Percentiles rank a stretch among this genome's conserved stretches.
Evolutionary conservation across 495 filamentous ascomycete species (phyloP).

Genomic region (Lentithecium fluviatile): DNA sequence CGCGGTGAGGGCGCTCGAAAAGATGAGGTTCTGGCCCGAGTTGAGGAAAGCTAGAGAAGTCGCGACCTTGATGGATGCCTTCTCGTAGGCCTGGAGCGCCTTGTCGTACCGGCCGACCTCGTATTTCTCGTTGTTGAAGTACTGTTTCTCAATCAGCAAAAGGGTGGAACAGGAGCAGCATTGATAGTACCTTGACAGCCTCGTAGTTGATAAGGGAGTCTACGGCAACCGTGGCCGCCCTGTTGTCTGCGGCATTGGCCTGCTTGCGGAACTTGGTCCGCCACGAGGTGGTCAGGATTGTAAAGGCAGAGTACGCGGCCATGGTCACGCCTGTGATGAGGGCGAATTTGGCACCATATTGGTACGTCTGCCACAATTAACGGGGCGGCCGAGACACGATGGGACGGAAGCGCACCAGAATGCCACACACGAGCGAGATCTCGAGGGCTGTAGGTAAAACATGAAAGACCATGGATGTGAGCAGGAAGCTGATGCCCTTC

Average conservation of each 20-base stretch:
- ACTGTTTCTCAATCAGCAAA: conserved; percentile 41
- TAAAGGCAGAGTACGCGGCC: conserved; percentile 91
- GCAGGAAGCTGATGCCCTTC: conserved; percentile 93
- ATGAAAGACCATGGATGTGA: conserved; percentile 98
- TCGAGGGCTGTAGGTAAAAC: conserved; percentile 91
- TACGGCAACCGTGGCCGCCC: conserved; percentile 89
- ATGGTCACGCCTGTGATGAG: conserved; percentile 88
- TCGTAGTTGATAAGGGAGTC: conserved; percentile 98
- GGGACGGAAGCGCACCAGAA: conserved; percentile 52
- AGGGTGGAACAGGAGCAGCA: not conserved
- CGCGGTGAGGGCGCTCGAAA: conserved; percentile 86
- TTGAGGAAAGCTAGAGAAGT: conserved; percentile 92
- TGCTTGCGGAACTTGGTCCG: conserved; percentile 92
- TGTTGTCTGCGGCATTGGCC: conserved; percentile 94
- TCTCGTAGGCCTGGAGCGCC: conserved; percentile 82
- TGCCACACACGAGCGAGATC: conserved; percentile 93
- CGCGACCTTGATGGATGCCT: conserved; percentile 91
- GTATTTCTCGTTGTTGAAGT: conserved; percentile 98
- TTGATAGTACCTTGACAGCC: conserved; percentile 68
- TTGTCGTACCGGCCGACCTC: conserved; percentile 89
- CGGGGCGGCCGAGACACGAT: not conserved
- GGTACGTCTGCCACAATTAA: conserved; percentile 65
- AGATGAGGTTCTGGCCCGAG: conserved; percentile 97
- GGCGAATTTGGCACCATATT: conserved; percentile 89
- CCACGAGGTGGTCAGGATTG: conserved; percentile 93